Base-by-base conservation (phyloP, 2,329 filamentous ascomycete genomes). In the Neophaeococcomyces aloes region DNA sequence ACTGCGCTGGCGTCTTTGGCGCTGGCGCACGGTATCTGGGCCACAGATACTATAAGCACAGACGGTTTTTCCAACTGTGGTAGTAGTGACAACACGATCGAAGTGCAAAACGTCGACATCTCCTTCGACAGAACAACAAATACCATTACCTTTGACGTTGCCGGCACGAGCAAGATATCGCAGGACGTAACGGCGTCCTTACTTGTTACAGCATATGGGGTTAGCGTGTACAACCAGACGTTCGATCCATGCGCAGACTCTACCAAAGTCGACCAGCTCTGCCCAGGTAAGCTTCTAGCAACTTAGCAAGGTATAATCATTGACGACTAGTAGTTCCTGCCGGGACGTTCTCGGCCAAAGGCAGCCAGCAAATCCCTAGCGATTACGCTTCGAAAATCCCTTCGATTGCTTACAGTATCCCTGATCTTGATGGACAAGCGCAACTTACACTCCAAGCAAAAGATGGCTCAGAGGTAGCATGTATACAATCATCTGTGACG, bases 371-470 rank as follows among this genome's bases (percentile, higher is more conserved):
- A 23, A 83, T 98, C 30, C 83, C 87, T 13, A 64, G 74, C 0
- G 58, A 79, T 48, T 89, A 80, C 58, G 79, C 85, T 44, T 72
- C 72, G 42, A 66, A 83, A 64, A 89, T 98, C 31, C 91, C 91
- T 1, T 68, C 77, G 2, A 94, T 98, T 53, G 89, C 89, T 10
- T 98, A 95, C 67, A 75, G 77, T 48, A 72, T 98, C 25, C 91
- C 91, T 38, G 88, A 98, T 60, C 82, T 98, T 54, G 81, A 89
- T 44, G 89, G 89, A 29, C 67, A 81, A 56, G 91, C 88, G 27
- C 91, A 80, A 34, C 68, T 98, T 50, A 68, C 86, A 59, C 74
- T 98, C 35, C 79, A 74, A 47, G 67, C 76, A 3, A 64, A 76
- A 30, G 76, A 81, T 25, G 69, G 66, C 3, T 57, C 73, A 27